These are phyloP conservation scores for Amaranthus tricolor DNA, from an alignment of 179 eudicot species.

Conservation along the genomic window DNA sequence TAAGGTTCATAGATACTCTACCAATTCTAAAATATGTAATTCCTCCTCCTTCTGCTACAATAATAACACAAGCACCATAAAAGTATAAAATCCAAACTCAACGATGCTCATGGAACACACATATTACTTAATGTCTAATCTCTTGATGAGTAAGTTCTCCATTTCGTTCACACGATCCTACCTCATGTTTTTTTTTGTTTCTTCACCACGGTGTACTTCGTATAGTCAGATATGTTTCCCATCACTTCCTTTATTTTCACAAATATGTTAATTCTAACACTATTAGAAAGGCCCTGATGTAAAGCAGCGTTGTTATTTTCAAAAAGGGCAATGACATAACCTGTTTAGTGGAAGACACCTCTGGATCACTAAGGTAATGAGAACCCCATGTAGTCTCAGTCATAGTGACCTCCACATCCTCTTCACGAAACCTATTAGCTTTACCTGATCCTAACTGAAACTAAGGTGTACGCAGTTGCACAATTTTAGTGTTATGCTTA, in stretches of 20 bases:
- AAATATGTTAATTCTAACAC: slow-evolving; percentile 15
- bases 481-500: slow-evolving; percentile 48
- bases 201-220: slow-evolving; percentile 5
- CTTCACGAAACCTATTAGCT: slow-evolving; percentile 52
- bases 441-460: slow-evolving; percentile 80
- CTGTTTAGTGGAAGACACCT: slow-evolving; percentile 32
- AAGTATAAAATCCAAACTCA: no score
- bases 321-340: background rate
- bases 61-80: no score
- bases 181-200: slow-evolving; percentile 2
- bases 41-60: slow-evolving; percentile 2
- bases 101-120: slow-evolving; percentile 6
- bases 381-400: slow-evolving; percentile 48
- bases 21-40: slow-evolving; percentile 1
- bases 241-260: slow-evolving; percentile 16
- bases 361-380: slow-evolving; percentile 39
- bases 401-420: slow-evolving; percentile 34
- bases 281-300: slow-evolving; percentile 9
- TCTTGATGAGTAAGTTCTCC: slow-evolving; percentile 4
- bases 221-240: background rate
- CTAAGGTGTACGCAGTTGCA: slow-evolving; percentile 65
- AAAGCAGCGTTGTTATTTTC: slow-evolving; percentile 20
- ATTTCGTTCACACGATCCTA: slow-evolving; percentile 6
- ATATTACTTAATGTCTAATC: background rate
- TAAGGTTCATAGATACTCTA: background rate